Conservation (phyloP, 1,284 basidiomycete species). For the Malassezia vespertilionis region DNA sequence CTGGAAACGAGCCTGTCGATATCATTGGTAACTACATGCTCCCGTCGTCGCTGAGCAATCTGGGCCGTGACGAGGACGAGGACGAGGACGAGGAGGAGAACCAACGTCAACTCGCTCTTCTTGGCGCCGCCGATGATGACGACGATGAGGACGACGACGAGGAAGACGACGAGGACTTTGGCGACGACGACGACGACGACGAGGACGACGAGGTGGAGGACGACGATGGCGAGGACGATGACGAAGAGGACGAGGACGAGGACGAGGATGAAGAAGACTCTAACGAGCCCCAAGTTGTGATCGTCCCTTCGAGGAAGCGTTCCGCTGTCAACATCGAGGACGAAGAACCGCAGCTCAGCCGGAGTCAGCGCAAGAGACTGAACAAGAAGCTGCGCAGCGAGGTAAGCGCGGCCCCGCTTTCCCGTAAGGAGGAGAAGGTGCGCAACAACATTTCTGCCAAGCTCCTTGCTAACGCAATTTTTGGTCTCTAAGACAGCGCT, state of each 20-base stretch:
- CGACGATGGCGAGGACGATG: conserved; percentile 50
- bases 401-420: conserved; percentile 19
- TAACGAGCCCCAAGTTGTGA: conserved; percentile 34
- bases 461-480: conserved; percentile 14
- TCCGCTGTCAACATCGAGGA: conserved; percentile 51
- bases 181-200: conserved; percentile 16
- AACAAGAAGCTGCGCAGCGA: conserved; percentile 62
- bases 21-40: conserved; percentile 79
- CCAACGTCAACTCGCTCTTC: conserved; percentile 25
- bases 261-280: conserved; percentile 42
- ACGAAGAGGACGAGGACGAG: conserved; percentile 49
- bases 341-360: conserved; percentile 32
- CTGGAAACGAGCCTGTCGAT: conserved; percentile 75
- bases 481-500: conserved; percentile 51
- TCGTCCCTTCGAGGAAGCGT: conserved; percentile 54
- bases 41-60: conserved; percentile 48
- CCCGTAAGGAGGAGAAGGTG: conserved; percentile 48
- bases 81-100: conserved; percentile 47
- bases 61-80: conserved; percentile 52
- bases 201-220: conserved; percentile 57
- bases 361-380: conserved; percentile 48
- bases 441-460: conserved; percentile 35
- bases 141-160: conserved; percentile 58
- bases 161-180: conserved; percentile 28
- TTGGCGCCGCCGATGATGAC: conserved; percentile 19